Conservation (phyloP, 345 rosid genomes). For the Gossypium raimondii region DNA sequence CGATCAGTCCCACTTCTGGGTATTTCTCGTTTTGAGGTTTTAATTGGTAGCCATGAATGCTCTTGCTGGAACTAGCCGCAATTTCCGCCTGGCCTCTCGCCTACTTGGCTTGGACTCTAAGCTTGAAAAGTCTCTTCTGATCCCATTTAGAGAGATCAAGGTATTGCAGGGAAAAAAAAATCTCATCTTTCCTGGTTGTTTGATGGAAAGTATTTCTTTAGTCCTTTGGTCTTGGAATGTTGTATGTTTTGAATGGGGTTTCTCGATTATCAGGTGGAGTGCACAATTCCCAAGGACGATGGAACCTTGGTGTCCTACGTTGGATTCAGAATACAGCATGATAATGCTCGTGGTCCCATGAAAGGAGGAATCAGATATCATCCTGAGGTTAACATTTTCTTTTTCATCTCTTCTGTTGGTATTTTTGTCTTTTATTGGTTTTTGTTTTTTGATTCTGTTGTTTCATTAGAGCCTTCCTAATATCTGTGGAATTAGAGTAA, state of each 20-base stretch:
- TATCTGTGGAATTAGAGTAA: neutral
- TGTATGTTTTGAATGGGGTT: neutral
- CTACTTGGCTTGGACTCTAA: conserved; percentile 91
- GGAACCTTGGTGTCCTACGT: conserved; percentile 79
- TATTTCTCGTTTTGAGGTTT: neutral
- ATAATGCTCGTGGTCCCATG: conserved; percentile 99
- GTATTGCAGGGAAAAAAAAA: conserved; percentile 20
- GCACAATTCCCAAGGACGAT: conserved; percentile 95
- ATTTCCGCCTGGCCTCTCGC: conserved; percentile 82
- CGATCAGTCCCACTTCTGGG: neutral
- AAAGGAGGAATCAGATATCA: conserved; percentile 99
- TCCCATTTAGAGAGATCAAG: conserved; percentile 97
- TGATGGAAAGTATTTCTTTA: neutral
- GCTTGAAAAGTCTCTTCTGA: conserved; percentile 77
- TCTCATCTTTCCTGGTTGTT: neutral
- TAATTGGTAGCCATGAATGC: conserved; percentile 59
- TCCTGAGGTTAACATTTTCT: conserved; percentile 62
- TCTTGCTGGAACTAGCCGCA: conserved; percentile 87
- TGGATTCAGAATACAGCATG: conserved; percentile 97
- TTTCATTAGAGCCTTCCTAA: neutral
- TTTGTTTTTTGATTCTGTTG: neutral
- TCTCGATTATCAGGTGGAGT: conserved; percentile 68
- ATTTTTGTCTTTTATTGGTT: neutral
- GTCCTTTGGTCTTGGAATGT: conserved; percentile 7
- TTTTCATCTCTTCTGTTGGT: neutral